Percentiles rank a stretch among this genome's conserved stretches.
Evolutionary conservation across 306 rosid species (phyloP).

Genomic region (Amphicarpaea edgeworthii): DNA sequence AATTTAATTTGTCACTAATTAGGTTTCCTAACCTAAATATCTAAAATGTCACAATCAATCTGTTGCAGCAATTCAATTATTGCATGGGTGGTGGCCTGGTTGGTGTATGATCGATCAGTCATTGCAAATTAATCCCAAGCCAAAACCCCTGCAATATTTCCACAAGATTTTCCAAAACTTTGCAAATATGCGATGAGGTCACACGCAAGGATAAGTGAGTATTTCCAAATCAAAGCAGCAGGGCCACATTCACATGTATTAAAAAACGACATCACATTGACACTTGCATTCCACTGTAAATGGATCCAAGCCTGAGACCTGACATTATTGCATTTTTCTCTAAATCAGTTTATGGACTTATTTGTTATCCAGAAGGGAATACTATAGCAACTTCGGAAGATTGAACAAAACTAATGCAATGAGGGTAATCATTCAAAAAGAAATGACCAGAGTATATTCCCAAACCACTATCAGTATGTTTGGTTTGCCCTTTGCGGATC

Average conservation of each 20-base stretch:
- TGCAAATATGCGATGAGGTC: neutral
- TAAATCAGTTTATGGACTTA: too few relatives aligned
- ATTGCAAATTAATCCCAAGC: neutral
- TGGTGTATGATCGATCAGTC: too few relatives aligned
- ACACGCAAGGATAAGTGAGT: neutral
- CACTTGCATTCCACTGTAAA: neutral
- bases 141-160: neutral
- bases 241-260: neutral
- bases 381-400: neutral
- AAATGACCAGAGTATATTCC: neutral
- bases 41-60: neutral
- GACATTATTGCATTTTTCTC: neutral
- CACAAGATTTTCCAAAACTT: conserved; percentile 4
- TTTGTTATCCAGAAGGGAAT: too few relatives aligned
- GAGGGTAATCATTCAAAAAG: conserved; percentile 4
- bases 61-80: neutral
- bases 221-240: neutral
- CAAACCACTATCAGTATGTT: too few relatives aligned
- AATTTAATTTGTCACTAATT: neutral
- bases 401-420: neutral
- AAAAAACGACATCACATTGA: neutral
- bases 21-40: neutral
- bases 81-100: too few relatives aligned
- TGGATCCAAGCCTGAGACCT: conserved; percentile 1
- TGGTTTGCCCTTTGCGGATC: too few relatives aligned